phyloP scores from a whole-genome alignment of 371 early-diverging fungal genomes.

The Apophysomyces trapeziformis region DNA sequence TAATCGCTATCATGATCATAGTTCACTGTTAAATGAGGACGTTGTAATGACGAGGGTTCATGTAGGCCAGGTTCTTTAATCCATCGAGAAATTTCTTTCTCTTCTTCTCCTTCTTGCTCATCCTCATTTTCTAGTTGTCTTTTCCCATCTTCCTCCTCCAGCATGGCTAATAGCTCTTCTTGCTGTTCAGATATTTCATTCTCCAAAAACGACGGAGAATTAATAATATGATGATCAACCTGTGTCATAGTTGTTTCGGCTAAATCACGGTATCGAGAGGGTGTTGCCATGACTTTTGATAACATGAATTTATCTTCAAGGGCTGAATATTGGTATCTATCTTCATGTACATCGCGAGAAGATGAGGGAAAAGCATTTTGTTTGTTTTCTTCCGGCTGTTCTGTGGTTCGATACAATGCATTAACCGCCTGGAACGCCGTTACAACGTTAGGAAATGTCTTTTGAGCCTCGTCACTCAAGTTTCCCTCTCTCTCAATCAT shows the following conservation, averaged over 20 bases:
- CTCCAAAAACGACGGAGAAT: constrained; percentile 20
- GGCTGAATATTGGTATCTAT: neutral
- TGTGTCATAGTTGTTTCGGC: constrained; percentile 9
- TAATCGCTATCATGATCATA: constrained; percentile 14
- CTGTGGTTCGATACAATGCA: constrained; percentile 35
- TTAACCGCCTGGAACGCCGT: constrained; percentile 56
- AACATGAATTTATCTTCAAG: neutral
- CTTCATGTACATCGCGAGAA: neutral
- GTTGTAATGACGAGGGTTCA: neutral
- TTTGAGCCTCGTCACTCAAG: neutral
- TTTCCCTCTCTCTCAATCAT: constrained; percentile 3
- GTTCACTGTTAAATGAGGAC: neutral
- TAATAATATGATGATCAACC: constrained; percentile 22
- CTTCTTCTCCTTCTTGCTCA: constrained; percentile 16
- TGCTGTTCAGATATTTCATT: constrained; percentile 11
- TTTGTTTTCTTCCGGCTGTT: neutral
- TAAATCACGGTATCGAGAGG: constrained; percentile 21
- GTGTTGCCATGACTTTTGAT: constrained; percentile 28
- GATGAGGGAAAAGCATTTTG: neutral
- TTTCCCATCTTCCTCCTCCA: neutral
- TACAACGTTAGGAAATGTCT: constrained; percentile 24
- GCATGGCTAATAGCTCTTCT: constrained; percentile 1
- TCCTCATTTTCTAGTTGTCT: neutral
- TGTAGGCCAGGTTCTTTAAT: neutral
- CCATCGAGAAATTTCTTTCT: constrained; percentile 20